A percentile compares a stretch with the other conserved stretches of the same genome.
Evolutionary conservation across 73 alveolate genomes (phyloP).

Genomic region (Paramecium sexaurelia): DNA sequence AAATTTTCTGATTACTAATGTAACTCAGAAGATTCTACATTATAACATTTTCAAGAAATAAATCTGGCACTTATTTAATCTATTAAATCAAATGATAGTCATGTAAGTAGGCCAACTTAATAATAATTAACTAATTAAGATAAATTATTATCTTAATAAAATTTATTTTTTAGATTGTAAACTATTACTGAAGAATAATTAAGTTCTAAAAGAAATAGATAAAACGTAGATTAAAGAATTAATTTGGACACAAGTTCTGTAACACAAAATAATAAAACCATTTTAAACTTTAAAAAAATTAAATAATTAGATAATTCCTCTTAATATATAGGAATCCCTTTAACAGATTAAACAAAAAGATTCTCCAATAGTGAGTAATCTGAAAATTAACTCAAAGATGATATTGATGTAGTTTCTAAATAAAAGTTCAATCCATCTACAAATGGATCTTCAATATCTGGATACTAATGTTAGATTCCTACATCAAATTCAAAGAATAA

Average conservation of each 20-base stretch:
- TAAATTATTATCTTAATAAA: neutral
- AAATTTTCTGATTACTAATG: neutral
- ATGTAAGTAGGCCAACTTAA: neutral
- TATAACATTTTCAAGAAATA: constrained; percentile 10
- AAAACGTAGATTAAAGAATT: neutral
- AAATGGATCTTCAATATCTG: neutral
- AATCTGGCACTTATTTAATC: neutral
- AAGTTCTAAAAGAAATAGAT: constrained; percentile 32
- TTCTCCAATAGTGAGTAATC: neutral
- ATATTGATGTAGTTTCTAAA: neutral
- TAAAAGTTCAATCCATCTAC: neutral
- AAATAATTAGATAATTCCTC: neutral
- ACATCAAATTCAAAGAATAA: neutral
- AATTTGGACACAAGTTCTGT: neutral
- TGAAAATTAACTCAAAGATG: neutral
- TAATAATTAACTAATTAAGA: neutral
- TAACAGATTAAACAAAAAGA: constrained; percentile 16
- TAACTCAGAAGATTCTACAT: constrained; percentile 8
- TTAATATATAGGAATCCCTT: neutral
- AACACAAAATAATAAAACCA: neutral
- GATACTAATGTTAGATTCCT: neutral
- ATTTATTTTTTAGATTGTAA: neutral
- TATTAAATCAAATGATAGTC: neutral
- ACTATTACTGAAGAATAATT: constrained; percentile 54
- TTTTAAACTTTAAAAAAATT: neutral